Conservation (phyloP, 208 protist genomes). For the Leishmania amazonensis region DNA sequence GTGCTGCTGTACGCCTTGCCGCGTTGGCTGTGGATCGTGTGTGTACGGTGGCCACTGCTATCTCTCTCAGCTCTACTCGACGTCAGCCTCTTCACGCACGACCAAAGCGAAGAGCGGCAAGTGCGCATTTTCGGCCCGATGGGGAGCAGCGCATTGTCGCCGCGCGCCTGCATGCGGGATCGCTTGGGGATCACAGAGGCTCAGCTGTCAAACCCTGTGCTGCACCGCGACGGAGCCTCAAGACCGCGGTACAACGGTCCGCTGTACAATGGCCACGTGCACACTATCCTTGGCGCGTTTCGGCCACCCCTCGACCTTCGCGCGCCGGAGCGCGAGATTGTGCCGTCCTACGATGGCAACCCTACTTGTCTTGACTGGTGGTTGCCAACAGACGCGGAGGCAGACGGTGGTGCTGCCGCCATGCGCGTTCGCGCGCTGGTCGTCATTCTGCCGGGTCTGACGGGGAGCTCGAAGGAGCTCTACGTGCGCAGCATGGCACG, state of each 20-base stretch:
- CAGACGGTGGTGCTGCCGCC: background rate
- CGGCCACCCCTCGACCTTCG: conserved; percentile 31
- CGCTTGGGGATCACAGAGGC: conserved; percentile 22
- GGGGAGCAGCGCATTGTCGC: conserved; percentile 3
- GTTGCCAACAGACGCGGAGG: conserved; percentile 24
- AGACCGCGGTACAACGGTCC: conserved; percentile 44
- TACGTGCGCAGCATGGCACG: conserved; percentile 61
- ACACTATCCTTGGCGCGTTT: conserved; percentile 57
- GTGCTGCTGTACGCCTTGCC: conserved; percentile 39
- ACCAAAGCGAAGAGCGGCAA: conserved; percentile 17
- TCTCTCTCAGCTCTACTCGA: conserved; percentile 20
- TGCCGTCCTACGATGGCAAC: conserved; percentile 55
- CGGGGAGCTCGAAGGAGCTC: conserved; percentile 41
- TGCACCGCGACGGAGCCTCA: conserved; percentile 2
- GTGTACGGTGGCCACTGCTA: conserved; percentile 35
- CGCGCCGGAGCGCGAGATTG: conserved; percentile 36
- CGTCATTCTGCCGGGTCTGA: conserved; percentile 69
- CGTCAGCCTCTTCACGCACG: background rate
- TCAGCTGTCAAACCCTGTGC: conserved; percentile 16
- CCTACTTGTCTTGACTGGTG: conserved; percentile 65
- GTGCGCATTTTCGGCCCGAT: conserved; percentile 19
- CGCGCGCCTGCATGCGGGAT: conserved; percentile 3
- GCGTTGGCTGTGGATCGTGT: conserved; percentile 21
- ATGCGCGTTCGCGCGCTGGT: conserved; percentile 37
- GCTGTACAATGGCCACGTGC: conserved; percentile 59